Conservation (phyloP, 1,284 basidiomycete species). For the Apiotrichum siamense region DNA sequence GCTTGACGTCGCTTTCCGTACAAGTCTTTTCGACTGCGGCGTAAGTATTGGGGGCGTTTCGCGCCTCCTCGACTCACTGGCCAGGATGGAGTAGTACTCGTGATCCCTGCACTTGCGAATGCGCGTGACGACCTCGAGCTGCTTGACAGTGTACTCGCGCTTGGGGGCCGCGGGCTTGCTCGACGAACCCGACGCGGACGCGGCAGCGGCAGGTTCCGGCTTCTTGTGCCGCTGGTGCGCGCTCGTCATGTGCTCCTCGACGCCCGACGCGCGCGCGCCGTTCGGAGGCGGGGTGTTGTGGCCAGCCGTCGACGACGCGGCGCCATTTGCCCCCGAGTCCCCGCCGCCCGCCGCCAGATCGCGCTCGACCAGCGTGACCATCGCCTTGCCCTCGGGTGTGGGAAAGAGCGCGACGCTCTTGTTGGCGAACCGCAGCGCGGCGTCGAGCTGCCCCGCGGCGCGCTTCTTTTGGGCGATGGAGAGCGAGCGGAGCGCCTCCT, state of each 20-base stretch:
- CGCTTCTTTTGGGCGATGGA: constrained; percentile 68
- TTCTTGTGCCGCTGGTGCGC: constrained; percentile 28
- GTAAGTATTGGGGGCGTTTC: constrained; percentile 2
- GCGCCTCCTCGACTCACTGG: constrained; percentile 49
- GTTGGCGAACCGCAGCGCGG: constrained; percentile 82
- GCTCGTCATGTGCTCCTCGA: constrained; percentile 44
- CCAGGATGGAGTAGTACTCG: constrained; percentile 90
- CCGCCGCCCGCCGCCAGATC: constrained; percentile 36
- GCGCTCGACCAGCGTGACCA: constrained; percentile 45
- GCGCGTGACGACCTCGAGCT: constrained; percentile 76
- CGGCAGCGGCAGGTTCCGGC: not conserved
- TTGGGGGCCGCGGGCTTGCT: constrained; percentile 4
- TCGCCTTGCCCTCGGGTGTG: constrained; percentile 64
- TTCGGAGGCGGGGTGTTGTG: not conserved
- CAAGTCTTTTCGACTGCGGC: constrained; percentile 67
- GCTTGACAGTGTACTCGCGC: constrained; percentile 80
- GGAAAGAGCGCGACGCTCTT: constrained; percentile 81
- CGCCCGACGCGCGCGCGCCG: constrained; percentile 36
- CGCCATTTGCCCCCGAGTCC: constrained; percentile 22
- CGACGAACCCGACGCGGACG: not conserved
- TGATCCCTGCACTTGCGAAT: constrained; percentile 78
- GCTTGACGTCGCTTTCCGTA: constrained; percentile 86
- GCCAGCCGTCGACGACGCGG: not conserved
- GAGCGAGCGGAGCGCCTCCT: constrained; percentile 76
- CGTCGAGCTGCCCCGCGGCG: constrained; percentile 62